Evolutionary conservation across 441 rosid genomes (phyloP), one percentile per base, ranked within the genome.

Genomic region (Adansonia madagascariensis): DNA sequence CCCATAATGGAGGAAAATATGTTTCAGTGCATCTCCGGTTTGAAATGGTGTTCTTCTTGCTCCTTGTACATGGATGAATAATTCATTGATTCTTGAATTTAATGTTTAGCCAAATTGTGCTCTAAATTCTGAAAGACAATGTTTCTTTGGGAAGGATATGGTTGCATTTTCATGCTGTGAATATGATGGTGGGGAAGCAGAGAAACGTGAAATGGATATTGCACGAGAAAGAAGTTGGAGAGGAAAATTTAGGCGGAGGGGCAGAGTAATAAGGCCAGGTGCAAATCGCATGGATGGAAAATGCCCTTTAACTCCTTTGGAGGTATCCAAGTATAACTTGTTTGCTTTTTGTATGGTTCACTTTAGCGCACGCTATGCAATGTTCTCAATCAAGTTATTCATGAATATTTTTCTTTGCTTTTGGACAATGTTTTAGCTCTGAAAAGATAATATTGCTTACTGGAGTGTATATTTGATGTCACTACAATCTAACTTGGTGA

Each of bases 151-250:
- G 31, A 80, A 96, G 99, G 98, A 94, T 79, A 96, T 94, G 99
- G 98, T 96, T 39, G 99, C 98, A 76, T 94, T 96, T 84, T 94
- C 98, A 39, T 94, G 98, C 88, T 96, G 99, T 22, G 96, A 94
- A 86, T 96, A 92, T 87, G 97, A 91, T 75, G 97, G 98, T 20
- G 99, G 98, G 70, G 93, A 91, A 82, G 93, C 86, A 14, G 99
- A 94, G 90, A 96, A 85, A 77, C 89, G 1, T 46, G 98, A 96
- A 82, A 94, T 96, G 98, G 98, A 94, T 87, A 73, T 82, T 82
- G 97, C 98, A 62, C 86, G 97, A 72, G 99, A 94, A 86, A 91
- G 88, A 80, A 88, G 98, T 50, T 94, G 98, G 99, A 89, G 96
- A 86, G 99, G 99, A 73, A 96, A 96, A 83, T 96, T 92, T 73